A percentile compares a stretch with the other conserved stretches of the same genome.
Conservation (phyloP, 1,284 basidiomycete species). For the Trichosporon faecale region DNA sequence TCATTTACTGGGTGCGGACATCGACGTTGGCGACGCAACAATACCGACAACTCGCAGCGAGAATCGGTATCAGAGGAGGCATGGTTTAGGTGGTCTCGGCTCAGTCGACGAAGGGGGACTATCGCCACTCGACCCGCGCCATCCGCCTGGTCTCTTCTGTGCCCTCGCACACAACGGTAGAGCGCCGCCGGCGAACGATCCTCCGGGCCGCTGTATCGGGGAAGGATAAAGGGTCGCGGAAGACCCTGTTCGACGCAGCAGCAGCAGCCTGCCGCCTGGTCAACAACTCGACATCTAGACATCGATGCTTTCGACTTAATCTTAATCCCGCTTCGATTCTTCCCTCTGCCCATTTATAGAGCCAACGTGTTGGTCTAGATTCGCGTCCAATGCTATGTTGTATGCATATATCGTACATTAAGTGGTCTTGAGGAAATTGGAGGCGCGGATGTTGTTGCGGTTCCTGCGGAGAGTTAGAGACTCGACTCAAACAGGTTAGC, state of each 20-base stretch:
- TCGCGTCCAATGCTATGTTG: conserved; percentile 20
- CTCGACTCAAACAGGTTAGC: conserved; percentile 16
- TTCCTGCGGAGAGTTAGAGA: conserved; percentile 32
- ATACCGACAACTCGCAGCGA: conserved; percentile 73
- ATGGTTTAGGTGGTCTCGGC: background rate
- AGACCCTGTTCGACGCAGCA: too few relatives aligned
- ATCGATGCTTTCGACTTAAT: background rate
- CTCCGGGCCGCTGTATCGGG: too few relatives aligned
- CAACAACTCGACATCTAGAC: too few relatives aligned
- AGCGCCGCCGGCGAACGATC: too few relatives aligned
- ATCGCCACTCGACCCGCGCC: too few relatives aligned
- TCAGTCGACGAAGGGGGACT: too few relatives aligned
- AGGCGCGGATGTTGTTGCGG: conserved; percentile 45
- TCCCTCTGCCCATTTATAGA: background rate
- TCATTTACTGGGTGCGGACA: conserved; percentile 65
- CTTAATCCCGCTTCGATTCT: background rate
- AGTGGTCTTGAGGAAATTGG: conserved; percentile 48
- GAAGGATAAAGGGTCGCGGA: too few relatives aligned
- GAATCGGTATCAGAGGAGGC: conserved; percentile 59
- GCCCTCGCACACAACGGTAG: too few relatives aligned
- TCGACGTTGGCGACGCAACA: conserved; percentile 67
- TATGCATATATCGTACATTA: conserved; percentile 29
- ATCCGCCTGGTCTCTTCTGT: too few relatives aligned
- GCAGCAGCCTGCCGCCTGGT: too few relatives aligned
- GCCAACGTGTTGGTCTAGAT: background rate